These are phyloP conservation scores for Ogataea ganodermae DNA, from an alignment of 805 yeast genomes.

Conservation along the genomic window DNA sequence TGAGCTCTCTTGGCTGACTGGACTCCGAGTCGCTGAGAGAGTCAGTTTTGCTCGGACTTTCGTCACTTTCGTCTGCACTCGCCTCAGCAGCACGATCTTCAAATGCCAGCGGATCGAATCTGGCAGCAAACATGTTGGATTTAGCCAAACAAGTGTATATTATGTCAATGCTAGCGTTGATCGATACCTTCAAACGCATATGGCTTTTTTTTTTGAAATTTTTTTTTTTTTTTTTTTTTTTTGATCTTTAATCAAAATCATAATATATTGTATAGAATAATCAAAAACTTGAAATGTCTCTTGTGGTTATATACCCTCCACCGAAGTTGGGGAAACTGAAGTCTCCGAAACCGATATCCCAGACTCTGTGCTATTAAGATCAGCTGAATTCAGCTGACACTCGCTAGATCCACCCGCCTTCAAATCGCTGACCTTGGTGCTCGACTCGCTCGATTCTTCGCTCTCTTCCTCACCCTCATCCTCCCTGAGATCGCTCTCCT, in stretches of 20 bases:
- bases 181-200: no score
- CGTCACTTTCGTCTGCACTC: background rate
- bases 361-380: background rate
- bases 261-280: no score
- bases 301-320: no score
- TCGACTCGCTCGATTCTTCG: background rate
- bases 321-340: no score
- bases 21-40: background rate
- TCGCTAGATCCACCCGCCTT: background rate
- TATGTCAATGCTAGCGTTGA: no score
- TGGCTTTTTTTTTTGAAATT: background rate
- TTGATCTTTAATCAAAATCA: background rate
- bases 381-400: background rate
- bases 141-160: no score
- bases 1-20: background rate
- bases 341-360: no score
- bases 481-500: no score
- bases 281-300: no score
- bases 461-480: background rate
- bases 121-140: slow-evolving; percentile 64
- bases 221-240: background rate
- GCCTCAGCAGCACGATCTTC: slow-evolving; percentile 26
- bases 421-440: no score
- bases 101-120: slow-evolving; percentile 55
- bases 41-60: background rate